A percentile compares a stretch with the other conserved stretches of the same genome.
These are phyloP conservation scores for Inonotus hispidus DNA, from an alignment of 1,284 basidiomycete species.

Conservation along the genomic window DNA sequence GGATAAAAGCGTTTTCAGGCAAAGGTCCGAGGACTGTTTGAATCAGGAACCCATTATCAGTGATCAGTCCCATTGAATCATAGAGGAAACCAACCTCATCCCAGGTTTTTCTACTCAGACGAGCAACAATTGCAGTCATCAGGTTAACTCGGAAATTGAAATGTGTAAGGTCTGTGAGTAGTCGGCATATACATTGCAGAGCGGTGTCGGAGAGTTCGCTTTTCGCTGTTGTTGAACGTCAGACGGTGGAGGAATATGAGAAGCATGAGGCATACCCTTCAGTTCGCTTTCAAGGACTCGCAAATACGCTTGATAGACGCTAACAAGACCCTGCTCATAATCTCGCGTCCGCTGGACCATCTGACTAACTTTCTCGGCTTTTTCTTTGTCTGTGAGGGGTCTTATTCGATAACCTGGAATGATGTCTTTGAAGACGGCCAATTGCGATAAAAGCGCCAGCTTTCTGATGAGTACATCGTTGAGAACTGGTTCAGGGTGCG, in stretches of 20 bases:
- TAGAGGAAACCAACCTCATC: slow-evolving; percentile 57
- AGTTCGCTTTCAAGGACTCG: slow-evolving; percentile 81
- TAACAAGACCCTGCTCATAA: slow-evolving; percentile 94
- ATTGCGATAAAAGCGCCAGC: slow-evolving; percentile 84
- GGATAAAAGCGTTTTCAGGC: slow-evolving; percentile 72
- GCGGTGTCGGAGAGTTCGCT: slow-evolving; percentile 68
- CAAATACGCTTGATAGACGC: slow-evolving; percentile 86
- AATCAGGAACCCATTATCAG: slow-evolving; percentile 9
- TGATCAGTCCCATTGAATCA: slow-evolving; percentile 4
- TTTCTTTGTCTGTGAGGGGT: slow-evolving; percentile 84
- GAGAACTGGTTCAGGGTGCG: slow-evolving; percentile 58
- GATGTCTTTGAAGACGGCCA: slow-evolving; percentile 95
- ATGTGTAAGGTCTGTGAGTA: slow-evolving; percentile 82
- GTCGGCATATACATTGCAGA: slow-evolving; percentile 83
- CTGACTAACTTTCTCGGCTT: slow-evolving; percentile 91
- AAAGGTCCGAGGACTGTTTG: slow-evolving; percentile 71
- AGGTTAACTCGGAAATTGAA: slow-evolving; percentile 98
- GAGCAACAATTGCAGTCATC: slow-evolving; percentile 81
- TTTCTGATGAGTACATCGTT: slow-evolving; percentile 86
- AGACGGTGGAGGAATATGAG: slow-evolving; percentile 5
- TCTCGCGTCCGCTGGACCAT: slow-evolving; percentile 88
- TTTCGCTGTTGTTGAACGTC: slow-evolving; percentile 46
- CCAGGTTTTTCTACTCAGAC: slow-evolving; percentile 84
- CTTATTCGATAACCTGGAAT: slow-evolving; percentile 91
- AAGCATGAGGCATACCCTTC: slow-evolving; percentile 51